phyloP scores from a whole-genome alignment of 768 basidiomycete species.

The Mycena galopus region DNA sequence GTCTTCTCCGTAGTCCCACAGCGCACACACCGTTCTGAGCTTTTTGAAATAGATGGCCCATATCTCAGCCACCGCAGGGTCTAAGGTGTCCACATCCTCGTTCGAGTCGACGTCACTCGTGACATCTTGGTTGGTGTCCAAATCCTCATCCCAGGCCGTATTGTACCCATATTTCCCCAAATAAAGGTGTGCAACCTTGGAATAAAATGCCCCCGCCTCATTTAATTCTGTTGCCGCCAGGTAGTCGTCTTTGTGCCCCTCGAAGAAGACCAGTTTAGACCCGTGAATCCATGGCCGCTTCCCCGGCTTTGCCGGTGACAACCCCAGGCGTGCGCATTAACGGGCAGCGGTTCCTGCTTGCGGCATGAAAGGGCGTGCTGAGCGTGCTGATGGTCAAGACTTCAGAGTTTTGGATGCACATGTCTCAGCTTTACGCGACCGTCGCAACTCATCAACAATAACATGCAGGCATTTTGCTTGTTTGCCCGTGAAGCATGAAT shows the following conservation, averaged over 20 bases:
- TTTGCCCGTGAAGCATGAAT: no score
- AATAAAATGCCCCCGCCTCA: neutral
- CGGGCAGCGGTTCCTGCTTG: neutral
- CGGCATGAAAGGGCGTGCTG: no score
- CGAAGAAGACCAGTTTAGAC: neutral
- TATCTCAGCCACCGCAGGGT: neutral
- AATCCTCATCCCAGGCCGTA: neutral
- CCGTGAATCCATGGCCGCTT: constrained; percentile 2
- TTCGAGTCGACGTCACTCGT: constrained; percentile 6
- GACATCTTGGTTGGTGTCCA: neutral
- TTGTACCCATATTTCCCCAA: constrained; percentile 3
- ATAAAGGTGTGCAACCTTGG: neutral
- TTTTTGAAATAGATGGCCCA: neutral
- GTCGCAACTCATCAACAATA: no score
- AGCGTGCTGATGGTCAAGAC: no score
- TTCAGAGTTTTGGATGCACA: neutral
- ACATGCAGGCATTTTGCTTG: no score
- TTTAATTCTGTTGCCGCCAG: neutral
- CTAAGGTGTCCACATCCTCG: neutral
- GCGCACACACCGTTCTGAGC: neutral
- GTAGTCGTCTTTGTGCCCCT: neutral
- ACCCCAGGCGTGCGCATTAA: neutral
- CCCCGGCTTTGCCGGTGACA: neutral
- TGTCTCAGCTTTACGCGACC: no score
- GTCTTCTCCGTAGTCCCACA: no score